Base-by-base conservation (phyloP, 164 flowering plant species). In the Liquidambar formosana region DNA sequence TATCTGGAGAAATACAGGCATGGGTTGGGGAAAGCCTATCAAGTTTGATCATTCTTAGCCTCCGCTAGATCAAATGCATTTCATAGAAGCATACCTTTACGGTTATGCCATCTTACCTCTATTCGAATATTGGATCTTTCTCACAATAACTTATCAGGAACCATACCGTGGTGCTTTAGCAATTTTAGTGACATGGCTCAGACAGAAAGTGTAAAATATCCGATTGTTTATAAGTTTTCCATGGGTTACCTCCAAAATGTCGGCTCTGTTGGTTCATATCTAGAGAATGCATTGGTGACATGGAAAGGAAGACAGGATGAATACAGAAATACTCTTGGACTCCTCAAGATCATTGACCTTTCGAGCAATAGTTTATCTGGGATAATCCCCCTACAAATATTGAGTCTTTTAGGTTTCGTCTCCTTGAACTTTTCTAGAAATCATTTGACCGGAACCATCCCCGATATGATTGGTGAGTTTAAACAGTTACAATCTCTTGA, bases 1-100 rank as follows among this genome's bases (percentile, higher is more conserved):
- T 66, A 1, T 66, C 69, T 10, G 70, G 62, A 22, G 38, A 33
- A 2, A 12, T 66, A 25, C 67, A 57, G 26, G 14, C 38, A 57
- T 63, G 67, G 76, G 26, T 73, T 3, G 76, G 68, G 60, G 58
- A 63, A 63, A 45, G 23, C 22, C 13, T 63, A 27, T 56, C 64
- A 48, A 0, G 1, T 0, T 14, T 73, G 14, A 5, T 41, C 15
- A 26, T 63, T 56, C 57, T 68, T 3, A 19, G 12, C 49, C 49
- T 46, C 49, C 49, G 18, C 13, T n/a, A n/a, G n/a, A n/a, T 46
- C 49, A 11, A 46, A 46, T 46, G 49, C 49, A 15, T 46, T 46
- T 46, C 16, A 46, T 2, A 13, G 49, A 46, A 46, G 49, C 16
- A 46, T 46, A 46, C 49, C 49, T 46, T 46, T 46, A 9, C 10